phyloP scores from a whole-genome alignment of 1,284 basidiomycete genomes.

The Vanrija sp. region DNA sequence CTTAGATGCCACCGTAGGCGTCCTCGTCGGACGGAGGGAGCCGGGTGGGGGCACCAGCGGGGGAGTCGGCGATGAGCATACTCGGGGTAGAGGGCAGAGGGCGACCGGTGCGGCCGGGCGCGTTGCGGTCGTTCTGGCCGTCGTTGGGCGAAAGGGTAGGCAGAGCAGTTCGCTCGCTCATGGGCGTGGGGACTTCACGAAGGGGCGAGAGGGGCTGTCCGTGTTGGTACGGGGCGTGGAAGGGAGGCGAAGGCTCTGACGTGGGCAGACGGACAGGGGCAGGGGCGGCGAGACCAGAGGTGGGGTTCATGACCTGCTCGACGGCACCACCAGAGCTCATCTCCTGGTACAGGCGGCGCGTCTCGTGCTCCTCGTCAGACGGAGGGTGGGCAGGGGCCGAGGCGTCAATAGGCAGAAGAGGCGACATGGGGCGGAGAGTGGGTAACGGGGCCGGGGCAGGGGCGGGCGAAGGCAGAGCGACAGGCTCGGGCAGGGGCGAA shows the following conservation, averaged over 20 bases:
- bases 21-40: constrained; percentile 30
- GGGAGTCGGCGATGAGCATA: background rate
- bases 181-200: constrained; percentile 36
- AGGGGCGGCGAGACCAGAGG: background rate
- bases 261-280: constrained; percentile 6
- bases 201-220: constrained; percentile 44
- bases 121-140: constrained; percentile 3
- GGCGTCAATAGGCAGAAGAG: constrained; percentile 21
- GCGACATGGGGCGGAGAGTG: constrained; percentile 33
- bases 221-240: constrained; percentile 40
- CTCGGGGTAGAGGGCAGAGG: constrained; percentile 1
- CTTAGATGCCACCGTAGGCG: constrained; percentile 45
- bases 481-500: background rate
- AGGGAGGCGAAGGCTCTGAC: constrained; percentile 12
- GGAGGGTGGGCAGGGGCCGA: constrained; percentile 17
- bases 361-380: constrained; percentile 28
- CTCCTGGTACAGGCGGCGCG: constrained; percentile 37
- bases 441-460: constrained; percentile 23
- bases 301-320: constrained; percentile 22
- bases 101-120: background rate
- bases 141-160: too few species aligned
- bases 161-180: background rate
- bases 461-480: too few species aligned
- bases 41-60: constrained; percentile 20
- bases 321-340: constrained; percentile 39